A percentile compares a stretch with the other conserved stretches of the same genome.
Evolutionary conservation across 305 asterid genomes (phyloP).

Genomic region (Coffea humblotiana): DNA sequence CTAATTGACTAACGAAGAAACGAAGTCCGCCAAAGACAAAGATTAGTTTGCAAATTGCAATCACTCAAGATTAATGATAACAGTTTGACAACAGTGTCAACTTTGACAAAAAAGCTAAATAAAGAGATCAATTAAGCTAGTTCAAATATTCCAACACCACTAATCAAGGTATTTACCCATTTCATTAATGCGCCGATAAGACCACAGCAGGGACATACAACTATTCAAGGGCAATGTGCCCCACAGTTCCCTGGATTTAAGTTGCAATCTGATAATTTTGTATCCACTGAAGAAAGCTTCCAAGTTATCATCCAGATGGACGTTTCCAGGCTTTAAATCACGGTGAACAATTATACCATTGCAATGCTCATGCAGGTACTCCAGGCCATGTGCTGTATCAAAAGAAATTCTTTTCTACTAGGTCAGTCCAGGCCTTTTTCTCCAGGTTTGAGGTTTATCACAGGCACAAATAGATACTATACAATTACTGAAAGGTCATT

Average conservation of each 20-base stretch:
- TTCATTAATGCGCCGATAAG: too few species aligned
- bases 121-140: too few species aligned
- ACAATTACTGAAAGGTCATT: slow-evolving; percentile 3
- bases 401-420: slow-evolving; percentile 64
- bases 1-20: too few species aligned
- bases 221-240: slow-evolving; percentile 93
- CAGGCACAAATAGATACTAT: slow-evolving; percentile 6
- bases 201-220: slow-evolving; percentile 19
- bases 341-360: slow-evolving; percentile 85
- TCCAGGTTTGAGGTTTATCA: slow-evolving; percentile 68
- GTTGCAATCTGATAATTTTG: slow-evolving; percentile 80
- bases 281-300: slow-evolving; percentile 75
- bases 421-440: slow-evolving; percentile 81
- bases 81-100: too few species aligned
- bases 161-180: too few species aligned
- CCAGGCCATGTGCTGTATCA: slow-evolving; percentile 87
- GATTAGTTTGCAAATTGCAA: too few species aligned
- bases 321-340: slow-evolving; percentile 87
- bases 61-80: too few species aligned
- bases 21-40: too few species aligned
- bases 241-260: slow-evolving; percentile 94
- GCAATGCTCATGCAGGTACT: slow-evolving; percentile 93
- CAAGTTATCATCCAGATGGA: slow-evolving; percentile 69
- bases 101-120: too few species aligned
- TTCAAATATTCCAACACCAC: background rate